Base-by-base conservation (phyloP, 495 filamentous ascomycete genomes). In the Penicillium longicatenatum region DNA sequence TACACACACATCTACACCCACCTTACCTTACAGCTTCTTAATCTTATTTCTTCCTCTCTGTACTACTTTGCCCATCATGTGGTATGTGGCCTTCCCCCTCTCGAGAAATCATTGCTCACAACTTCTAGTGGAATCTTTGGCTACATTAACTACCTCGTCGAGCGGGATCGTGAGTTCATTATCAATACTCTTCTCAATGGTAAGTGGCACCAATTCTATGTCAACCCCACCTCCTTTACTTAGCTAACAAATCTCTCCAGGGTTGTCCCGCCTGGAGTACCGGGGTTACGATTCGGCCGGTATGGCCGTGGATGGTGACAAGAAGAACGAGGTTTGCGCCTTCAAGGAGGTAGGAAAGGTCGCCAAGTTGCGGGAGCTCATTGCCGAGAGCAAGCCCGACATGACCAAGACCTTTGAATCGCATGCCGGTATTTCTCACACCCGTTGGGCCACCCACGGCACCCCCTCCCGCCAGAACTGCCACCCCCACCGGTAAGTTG, bases 341-440 rank as follows among this genome's bases (percentile, higher is more conserved):
- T 98, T 91, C 84, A 98, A 98, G 81, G 95, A 98, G 77, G 94
- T 98, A 35, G 94, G 94, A 78, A 98, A 98, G 84, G 94, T 98
- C 51, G 92, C 88, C 63, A 96, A 96, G 77, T 80, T 98, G 69
- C 95, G 90, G 84, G 79, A 91, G 74, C 90, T 98, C 75, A 92
- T 97, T 66, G 89, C 87, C 22, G 86, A 91, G 70, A 81, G 81
- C 67, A 83, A 93, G 64, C 85, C 90, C 69, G 90, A 98, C 77
- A 78, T 92, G 65, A 89, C 81, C 70, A 96, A 95, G 79, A 83
- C 91, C 63, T 98, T 97, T 72, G 94, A 97, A 71, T 97, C 91
- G 51, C 94, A 98, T 76, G 92, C 90, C 71, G 94, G 93, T 71
- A 98, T 98, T 79, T 89, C 94, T 65, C 94, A 98, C 85, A 98